Evolutionary conservation across 768 basidiomycete genomes (phyloP), one percentile per base, ranked within the genome.

Genomic region (Kwoniella pini): DNA sequence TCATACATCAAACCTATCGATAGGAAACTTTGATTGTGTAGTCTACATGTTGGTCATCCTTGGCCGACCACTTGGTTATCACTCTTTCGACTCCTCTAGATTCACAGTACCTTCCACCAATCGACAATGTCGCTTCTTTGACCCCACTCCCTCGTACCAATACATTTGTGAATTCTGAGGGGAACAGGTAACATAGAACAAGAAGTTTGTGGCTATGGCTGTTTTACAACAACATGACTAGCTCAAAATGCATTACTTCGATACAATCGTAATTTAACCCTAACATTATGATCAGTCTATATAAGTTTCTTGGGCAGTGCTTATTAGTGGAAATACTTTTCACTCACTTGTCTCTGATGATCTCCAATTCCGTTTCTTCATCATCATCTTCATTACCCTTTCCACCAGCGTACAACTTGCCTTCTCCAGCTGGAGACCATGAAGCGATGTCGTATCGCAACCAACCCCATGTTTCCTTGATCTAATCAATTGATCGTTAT

Each of bases 401-500:
- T 24, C 40, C 22, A 10, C 33, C 54, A 11, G 50, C 53, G 40
- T 71, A 71, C n/a, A 71, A 7, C 31, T 63, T 64, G 2, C 49
- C 54, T 22, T 69, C 63, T 5, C 64, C 65, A 11, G 67, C 71
- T 10, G 67, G 36, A 2, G 63, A 46, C 77, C 77, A 79, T 2
- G 55, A 64, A 4, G 66, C 63, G 11, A 77, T 57, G 63, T 79
- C 74, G 71, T 73, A 79, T 15, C 74, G 50, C 3, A 42, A 49
- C 71, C 72, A 79, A 10, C 77, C 77, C 67, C 74, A 75, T 1
- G 67, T 65, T 22, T 77, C 77, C 48, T 77, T 74, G 45, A 79
- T 73, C 74, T 75, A 30, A 19, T 10, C 45, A 30, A 15, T 10
- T 45, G 31, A 36, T 7, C 33, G 15, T 7, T 36, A 36, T 36